These are phyloP conservation scores for Reticulascus tulasneorum DNA, from an alignment of 2,329 filamentous ascomycete genomes.

Conservation along the genomic window DNA sequence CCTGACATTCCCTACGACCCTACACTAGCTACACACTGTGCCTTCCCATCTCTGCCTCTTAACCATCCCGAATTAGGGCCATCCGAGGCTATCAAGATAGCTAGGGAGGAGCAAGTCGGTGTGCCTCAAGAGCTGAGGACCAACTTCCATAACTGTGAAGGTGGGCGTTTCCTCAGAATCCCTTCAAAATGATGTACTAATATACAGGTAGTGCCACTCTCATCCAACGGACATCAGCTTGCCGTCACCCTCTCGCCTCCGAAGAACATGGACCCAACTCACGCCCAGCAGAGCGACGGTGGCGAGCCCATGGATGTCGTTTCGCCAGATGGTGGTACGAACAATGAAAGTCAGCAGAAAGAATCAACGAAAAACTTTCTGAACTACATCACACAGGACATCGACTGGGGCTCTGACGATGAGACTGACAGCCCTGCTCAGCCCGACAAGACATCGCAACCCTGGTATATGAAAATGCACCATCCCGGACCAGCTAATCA, in stretches of 20 bases:
- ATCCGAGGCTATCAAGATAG: conserved; percentile 4
- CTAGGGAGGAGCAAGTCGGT: neutral
- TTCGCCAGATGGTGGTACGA: too few species aligned
- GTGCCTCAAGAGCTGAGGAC: neutral
- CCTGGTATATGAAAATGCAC: too few species aligned
- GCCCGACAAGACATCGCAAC: too few species aligned
- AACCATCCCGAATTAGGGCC: conserved; percentile 17
- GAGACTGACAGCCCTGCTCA: too few species aligned
- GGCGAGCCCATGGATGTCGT: too few species aligned
- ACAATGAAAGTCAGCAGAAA: too few species aligned
- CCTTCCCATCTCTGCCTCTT: conserved; percentile 19
- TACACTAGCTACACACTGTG: conserved; percentile 17
- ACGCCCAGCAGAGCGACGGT: too few species aligned
- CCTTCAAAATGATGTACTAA: neutral
- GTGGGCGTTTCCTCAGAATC: neutral
- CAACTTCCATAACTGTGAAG: neutral
- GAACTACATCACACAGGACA: too few species aligned
- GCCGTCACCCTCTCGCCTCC: neutral
- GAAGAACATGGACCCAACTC: too few species aligned
- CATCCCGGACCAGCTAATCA: too few species aligned
- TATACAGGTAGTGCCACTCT: neutral
- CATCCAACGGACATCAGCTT: neutral
- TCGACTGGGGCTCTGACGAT: too few species aligned
- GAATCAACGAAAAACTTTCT: too few species aligned
- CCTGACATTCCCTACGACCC: conserved; percentile 20